phyloP scores from a whole-genome alignment of 31 red algal species.

The Porphyra umbilicalis region DNA sequence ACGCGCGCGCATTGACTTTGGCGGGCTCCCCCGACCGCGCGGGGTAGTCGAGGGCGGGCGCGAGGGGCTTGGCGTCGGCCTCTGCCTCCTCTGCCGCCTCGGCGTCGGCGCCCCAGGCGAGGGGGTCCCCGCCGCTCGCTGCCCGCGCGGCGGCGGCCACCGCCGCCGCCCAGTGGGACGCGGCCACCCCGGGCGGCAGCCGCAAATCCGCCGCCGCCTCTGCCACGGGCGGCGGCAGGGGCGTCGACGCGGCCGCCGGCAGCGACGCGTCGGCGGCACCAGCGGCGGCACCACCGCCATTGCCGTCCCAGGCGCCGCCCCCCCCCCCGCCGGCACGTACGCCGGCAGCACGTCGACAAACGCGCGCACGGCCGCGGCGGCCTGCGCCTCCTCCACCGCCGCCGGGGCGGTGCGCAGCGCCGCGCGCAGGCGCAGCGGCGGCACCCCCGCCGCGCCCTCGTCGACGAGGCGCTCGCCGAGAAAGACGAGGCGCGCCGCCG shows the following conservation, averaged over 20 bases:
- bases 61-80: constrained; percentile 15
- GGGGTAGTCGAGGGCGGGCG: constrained; percentile 40
- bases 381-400: background rate
- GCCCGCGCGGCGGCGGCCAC: background rate
- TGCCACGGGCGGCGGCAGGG: background rate
- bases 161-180: background rate
- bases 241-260: background rate
- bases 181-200: background rate
- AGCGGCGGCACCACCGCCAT: background rate
- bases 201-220: background rate
- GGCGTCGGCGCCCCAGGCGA: constrained; percentile 13
- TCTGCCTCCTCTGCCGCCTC: constrained; percentile 39
- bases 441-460: background rate
- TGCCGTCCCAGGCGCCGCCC: background rate
- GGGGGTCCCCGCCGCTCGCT: background rate
- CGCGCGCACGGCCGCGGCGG: background rate
- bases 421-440: background rate
- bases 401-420: background rate
- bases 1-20: constrained; percentile 46
- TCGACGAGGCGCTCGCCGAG: constrained; percentile 50
- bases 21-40: constrained; percentile 20
- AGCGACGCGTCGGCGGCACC: background rate
- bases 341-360: background rate
- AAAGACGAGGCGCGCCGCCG: constrained; percentile 43
- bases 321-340: background rate